phyloP scores from a whole-genome alignment of 2,329 filamentous ascomycete genomes.

The Calonectria henricotiae region DNA sequence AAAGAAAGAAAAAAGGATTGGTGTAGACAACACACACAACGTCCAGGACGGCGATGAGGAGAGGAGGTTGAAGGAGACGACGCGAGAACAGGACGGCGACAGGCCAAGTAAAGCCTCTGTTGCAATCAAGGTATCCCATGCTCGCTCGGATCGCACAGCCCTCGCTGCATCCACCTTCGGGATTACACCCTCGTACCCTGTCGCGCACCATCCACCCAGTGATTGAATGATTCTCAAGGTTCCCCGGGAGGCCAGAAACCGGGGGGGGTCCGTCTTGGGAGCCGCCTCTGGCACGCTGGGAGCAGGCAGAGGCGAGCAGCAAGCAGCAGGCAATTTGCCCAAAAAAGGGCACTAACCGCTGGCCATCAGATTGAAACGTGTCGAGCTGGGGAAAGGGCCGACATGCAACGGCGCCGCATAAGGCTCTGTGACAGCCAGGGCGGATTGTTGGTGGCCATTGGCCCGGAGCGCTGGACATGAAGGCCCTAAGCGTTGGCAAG shows the following conservation, averaged over 20 bases:
- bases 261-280: not conserved
- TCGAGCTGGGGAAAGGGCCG: conserved; percentile 28
- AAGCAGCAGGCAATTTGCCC: conserved; percentile 17
- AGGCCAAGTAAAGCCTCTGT: conserved; percentile 12
- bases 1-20: not conserved
- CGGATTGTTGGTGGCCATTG: conserved; percentile 15
- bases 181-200: conserved; percentile 24
- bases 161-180: conserved; percentile 27
- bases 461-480: not conserved
- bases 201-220: conserved; percentile 22
- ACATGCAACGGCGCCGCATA: conserved; percentile 19
- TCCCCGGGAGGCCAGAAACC: conserved; percentile 30
- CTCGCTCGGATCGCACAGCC: conserved; percentile 30
- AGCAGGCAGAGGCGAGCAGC: not conserved
- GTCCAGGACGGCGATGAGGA: conserved; percentile 1
- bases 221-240: conserved; percentile 14
- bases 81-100: not conserved
- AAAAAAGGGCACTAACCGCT: conserved; percentile 9
- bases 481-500: conserved; percentile 19
- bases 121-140: conserved; percentile 35
- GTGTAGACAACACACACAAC: not conserved
- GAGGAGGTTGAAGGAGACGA: conserved; percentile 10
- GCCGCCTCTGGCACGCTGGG: not conserved
- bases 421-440: conserved; percentile 19
- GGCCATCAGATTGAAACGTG: conserved; percentile 35